Conservation (phyloP, 768 basidiomycete species). For the Ephemerocybe angulata region DNA sequence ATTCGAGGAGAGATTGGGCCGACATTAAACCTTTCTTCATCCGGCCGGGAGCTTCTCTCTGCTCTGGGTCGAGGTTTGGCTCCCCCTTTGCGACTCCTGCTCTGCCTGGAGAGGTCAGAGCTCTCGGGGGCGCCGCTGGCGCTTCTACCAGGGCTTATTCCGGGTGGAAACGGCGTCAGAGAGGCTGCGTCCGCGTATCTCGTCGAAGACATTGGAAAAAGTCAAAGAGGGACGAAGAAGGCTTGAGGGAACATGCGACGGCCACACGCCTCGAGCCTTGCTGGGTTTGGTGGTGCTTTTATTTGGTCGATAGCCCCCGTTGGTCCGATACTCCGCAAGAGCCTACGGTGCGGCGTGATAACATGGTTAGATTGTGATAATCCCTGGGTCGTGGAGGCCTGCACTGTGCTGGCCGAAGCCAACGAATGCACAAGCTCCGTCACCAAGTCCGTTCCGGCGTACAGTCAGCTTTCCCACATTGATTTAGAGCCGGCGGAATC, state of each 20-base stretch:
- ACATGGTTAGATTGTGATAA: conserved; percentile 4
- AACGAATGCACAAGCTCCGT: background rate
- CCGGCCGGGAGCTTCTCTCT: conserved; percentile 40
- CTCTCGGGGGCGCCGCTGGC: conserved; percentile 44
- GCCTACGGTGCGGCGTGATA: conserved; percentile 3
- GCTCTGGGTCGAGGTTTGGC: conserved; percentile 29
- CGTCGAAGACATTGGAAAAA: conserved; percentile 40
- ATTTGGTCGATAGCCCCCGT: conserved; percentile 24
- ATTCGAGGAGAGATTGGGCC: conserved; percentile 32
- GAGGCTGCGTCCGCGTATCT: conserved; percentile 48
- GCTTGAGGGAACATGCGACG: conserved; percentile 34
- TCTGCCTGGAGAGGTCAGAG: conserved; percentile 43
- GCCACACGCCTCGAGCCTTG: conserved; percentile 36
- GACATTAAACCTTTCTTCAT: conserved; percentile 47
- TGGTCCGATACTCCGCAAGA: conserved; percentile 1
- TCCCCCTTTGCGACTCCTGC: conserved; percentile 38
- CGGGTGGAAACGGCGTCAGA: conserved; percentile 57
- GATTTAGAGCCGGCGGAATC: background rate
- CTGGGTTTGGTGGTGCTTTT: conserved; percentile 27
- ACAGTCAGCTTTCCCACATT: background rate
- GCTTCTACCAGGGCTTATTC: conserved; percentile 40
- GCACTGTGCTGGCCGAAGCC: background rate
- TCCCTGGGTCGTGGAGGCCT: background rate
- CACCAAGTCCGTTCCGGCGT: background rate
- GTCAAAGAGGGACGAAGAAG: conserved; percentile 33